These are phyloP conservation scores for Escallonia herrerae DNA, from an alignment of 129 eudicot genomes.

Conservation along the genomic window DNA sequence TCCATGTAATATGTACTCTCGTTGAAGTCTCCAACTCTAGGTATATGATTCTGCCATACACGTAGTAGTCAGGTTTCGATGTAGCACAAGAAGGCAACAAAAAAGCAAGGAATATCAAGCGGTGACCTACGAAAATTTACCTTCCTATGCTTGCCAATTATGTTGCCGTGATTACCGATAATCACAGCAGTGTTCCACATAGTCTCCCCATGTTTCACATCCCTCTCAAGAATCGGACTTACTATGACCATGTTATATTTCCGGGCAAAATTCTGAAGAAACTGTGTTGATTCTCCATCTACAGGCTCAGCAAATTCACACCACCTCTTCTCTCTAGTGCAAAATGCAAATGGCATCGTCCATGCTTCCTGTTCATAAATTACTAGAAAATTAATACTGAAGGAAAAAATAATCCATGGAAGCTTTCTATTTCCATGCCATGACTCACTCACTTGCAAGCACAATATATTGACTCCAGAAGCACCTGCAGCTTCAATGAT, in stretches of 20 bases:
- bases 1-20: slow-evolving; percentile 99
- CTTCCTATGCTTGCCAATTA: slow-evolving; percentile 91
- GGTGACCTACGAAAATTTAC: slow-evolving; percentile 22
- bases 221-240: slow-evolving; percentile 93
- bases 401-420: not conserved
- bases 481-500: slow-evolving; percentile 91
- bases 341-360: slow-evolving; percentile 99
- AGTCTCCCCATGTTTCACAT: slow-evolving; percentile 80
- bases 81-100: not conserved
- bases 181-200: slow-evolving; percentile 91
- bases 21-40: slow-evolving; percentile 94
- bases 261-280: slow-evolving; percentile 76
- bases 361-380: slow-evolving; percentile 71
- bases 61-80: slow-evolving; percentile 9
- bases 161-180: slow-evolving; percentile 92
- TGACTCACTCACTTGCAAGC: slow-evolving; percentile 86
- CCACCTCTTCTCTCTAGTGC: slow-evolving; percentile 98
- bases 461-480: slow-evolving; percentile 86
- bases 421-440: slow-evolving; percentile 1
- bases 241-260: slow-evolving; percentile 90
- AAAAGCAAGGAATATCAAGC: not conserved
- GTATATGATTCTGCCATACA: slow-evolving; percentile 82
- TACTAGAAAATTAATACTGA: not conserved
- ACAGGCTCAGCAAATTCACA: slow-evolving; percentile 95
- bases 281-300: slow-evolving; percentile 89